Base-by-base conservation (phyloP, 2,329 filamentous ascomycete species). In the Aspergillus fischeri region DNA sequence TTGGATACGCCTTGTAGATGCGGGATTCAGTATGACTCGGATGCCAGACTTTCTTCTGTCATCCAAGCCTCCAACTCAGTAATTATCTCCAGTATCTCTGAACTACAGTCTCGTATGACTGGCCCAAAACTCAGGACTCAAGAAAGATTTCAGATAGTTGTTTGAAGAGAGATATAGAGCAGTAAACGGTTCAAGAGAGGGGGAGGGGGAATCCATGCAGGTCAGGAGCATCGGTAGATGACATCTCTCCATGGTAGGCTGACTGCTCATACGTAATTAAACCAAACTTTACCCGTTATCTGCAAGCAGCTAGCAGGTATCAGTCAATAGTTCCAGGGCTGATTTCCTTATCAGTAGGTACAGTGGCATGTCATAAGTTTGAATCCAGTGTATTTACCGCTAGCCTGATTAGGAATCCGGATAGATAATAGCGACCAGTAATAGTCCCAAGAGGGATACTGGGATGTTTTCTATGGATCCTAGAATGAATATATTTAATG, bases 191-290 rank as follows among this genome's bases (percentile, higher is more conserved):
- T 53, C 44, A 42, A 41, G 54, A 52, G 56, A 53, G 60, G 62
- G 54, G 55, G 54, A 56, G 60, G 57, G 38, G 59, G 55, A 59
- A 56, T 47, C 49, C 55, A 55, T 55, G 61, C 61, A 64, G 63
- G 64, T 64, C 61, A 65, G 63, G 63, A 66, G 61, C 54, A 59
- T 60, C 51, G 28, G 28, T 29, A 29, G 59, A 63, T 65, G 64
- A 64, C 61, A 60, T 60, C 57, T 32, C 59, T 53, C 44, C 48
- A 35, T 49, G 55, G 61, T 60, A 50, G 55, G 59, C 59, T 63
- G 62, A 64, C 63, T 44, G 38, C 8, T 21, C 35, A 51, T 51
- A 32, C 35, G 49, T 51, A 35, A 51, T 28, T 41, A 41, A 38
- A 53, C 35, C 25, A 53, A 25, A 17, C 21, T 49, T 21, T 28